A percentile compares a stretch with the other conserved stretches of the same genome.
Evolutionary conservation across 257 asterid species (phyloP).

Genomic region (Anisodus acutangulus): DNA sequence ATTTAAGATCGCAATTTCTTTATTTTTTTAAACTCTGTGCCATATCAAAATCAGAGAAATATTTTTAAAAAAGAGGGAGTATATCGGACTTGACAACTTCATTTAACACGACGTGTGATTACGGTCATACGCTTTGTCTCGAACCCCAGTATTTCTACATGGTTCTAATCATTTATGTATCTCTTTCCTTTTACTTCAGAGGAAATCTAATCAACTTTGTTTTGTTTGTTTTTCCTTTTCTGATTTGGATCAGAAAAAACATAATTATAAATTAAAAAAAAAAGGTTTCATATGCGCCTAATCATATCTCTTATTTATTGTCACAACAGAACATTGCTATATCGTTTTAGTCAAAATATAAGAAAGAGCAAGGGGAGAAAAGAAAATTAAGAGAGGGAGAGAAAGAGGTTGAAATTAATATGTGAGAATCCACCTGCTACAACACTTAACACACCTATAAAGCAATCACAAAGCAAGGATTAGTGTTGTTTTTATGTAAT

Average conservation of each 20-base stretch:
- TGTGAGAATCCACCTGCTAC: conserved; percentile 27
- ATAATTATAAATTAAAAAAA: neutral
- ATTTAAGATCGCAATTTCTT: too few species aligned
- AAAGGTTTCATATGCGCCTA: neutral
- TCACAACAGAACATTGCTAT: neutral
- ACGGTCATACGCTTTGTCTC: neutral
- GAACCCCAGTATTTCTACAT: neutral
- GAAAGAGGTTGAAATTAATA: neutral
- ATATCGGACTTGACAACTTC: neutral
- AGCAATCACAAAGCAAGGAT: neutral
- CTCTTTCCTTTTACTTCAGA: too few species aligned
- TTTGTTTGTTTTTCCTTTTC: too few species aligned
- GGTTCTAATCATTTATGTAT: too few species aligned
- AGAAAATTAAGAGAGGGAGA: neutral
- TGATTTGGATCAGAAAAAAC: neutral
- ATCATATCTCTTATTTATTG: neutral
- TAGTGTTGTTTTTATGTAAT: neutral
- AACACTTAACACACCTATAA: conserved; percentile 16
- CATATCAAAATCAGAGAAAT: too few species aligned
- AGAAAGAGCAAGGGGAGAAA: neutral
- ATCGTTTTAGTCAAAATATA: too few species aligned
- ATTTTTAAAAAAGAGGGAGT: too few species aligned
- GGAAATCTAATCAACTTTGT: too few species aligned
- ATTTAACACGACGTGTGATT: neutral
- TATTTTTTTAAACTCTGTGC: too few species aligned